Evolutionary conservation across 2,329 filamentous ascomycete species (phyloP), one percentile per base, ranked within the genome.

Genomic region (Aureobasidium pullulans): DNA sequence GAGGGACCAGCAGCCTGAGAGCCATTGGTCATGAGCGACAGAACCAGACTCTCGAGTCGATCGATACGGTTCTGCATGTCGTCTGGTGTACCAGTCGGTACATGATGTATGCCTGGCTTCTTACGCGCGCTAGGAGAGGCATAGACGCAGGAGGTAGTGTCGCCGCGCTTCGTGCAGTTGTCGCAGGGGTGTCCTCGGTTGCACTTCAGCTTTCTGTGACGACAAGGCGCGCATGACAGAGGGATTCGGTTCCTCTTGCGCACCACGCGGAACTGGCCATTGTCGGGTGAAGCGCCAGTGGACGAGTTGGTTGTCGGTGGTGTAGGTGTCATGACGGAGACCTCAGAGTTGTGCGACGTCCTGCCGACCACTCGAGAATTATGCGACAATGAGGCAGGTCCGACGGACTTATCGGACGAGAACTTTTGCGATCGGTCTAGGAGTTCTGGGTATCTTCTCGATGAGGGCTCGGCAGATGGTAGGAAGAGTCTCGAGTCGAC

Each of bases 31-130:
- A 97, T 96, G 70, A 97, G 75, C 31, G 90, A 95, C 64, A 97
- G 76, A 62, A 97, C 93, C 72, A 97, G 78, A 66, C 89, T 88
- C 80, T 97, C 93, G 65, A 97, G 81, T 67, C 93, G 85, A 77
- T 97, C 92, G 76, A 97, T 97, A 72, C 94, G 88, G 71, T 95
- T 96, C 77, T 97, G 93, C 93, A 97, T 96, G 74, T 96, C 93
- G 80, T 96, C 92, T 52, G 93, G 90, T 66, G 82, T 79, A 60
- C 81, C 79, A 47, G 68, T 70, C 2, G 67, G 56, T 19, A 64
- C 65, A 50, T 61, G 60, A 60, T 67, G 67, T 39, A 74, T 66
- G 8, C 68, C 67, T 60, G 73, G 85, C 80, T 90, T 95, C 75
- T 90, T 94, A 66, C 90, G 86, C 54, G 85, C 81, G 57, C 74